Base-by-base conservation (phyloP, 176 grass and related monocot species). In the Cocos nucifera region DNA sequence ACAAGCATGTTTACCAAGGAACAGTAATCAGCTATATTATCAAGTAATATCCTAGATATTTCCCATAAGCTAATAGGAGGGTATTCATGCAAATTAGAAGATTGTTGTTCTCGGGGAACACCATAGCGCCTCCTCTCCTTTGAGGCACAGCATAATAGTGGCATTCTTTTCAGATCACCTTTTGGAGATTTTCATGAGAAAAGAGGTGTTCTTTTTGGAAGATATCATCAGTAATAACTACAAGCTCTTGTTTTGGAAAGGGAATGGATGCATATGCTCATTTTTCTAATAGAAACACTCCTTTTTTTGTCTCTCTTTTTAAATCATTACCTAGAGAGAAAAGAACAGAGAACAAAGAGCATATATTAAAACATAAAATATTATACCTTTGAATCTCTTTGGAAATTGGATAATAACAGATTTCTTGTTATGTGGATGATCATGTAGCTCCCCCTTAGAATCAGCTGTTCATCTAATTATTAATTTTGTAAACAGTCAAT, bases 221-320 rank as follows among this genome's bases (percentile, higher is more conserved):
- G 14, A 23, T 61, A 61, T 61, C 22, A 52, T 28, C 58, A 62
- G 15, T 50, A 54, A 61, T 61, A 60, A 72, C 61, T 58, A 22
- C 49, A 72, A 25, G 56, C 49, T 51, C 10, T 28, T 62, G 56
- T 51, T 53, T 12, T 30, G 49, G 57, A 72, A 72, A 51, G 69
- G 19, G 6, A 9, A 16, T 8, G 26, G 6, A 22, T 24, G 50
- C 8, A 9, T n/a, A 19, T 26, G 32, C 2, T 20, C 48, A 26
- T 55, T 20, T 51, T 16, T 19, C n/a, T 4, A 16, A 49, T 57
- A 30, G 18, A 39, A 39, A 55, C 15, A 21, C 10, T 12, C 35
- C 56, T 27, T 50, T 12, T 44, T 44, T 44, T 9, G 21, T 44
- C 10, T 44, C 10, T 44, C 9, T 44, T 44, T 44, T 44, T 44